phyloP scores from a whole-genome alignment of 345 rosid species.

The Firmiana major region DNA sequence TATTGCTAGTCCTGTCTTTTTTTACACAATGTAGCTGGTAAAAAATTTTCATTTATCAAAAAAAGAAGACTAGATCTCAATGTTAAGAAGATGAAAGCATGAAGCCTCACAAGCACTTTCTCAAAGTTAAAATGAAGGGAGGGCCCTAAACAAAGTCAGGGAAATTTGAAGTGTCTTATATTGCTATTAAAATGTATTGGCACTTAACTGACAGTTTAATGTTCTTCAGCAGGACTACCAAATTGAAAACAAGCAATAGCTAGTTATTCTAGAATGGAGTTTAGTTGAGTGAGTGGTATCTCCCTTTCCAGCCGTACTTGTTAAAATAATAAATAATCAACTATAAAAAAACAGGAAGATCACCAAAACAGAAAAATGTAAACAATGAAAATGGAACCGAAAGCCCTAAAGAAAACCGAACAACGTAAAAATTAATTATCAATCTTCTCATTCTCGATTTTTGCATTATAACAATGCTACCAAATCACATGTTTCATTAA shows the following conservation, averaged over 20 bases:
- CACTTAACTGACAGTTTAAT: neutral
- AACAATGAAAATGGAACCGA: neutral
- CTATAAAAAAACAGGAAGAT: neutral
- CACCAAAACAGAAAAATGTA: neutral
- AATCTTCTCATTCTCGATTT: neutral
- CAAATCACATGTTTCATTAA: neutral
- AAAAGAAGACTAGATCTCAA: neutral
- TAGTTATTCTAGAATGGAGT: neutral
- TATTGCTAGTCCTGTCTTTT: neutral
- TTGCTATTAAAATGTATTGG: neutral
- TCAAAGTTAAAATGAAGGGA: neutral
- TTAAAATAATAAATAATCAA: neutral
- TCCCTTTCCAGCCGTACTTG: neutral
- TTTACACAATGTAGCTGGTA: neutral
- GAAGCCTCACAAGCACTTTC: neutral
- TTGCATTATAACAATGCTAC: neutral
- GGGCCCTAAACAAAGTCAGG: neutral
- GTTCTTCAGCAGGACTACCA: neutral
- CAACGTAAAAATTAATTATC: neutral
- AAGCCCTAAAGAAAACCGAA: neutral
- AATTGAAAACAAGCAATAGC: neutral
- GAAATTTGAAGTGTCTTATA: neutral
- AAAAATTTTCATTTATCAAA: no score
- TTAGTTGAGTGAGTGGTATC: neutral
- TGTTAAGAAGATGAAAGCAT: neutral